phyloP scores from a whole-genome alignment of 306 rosid species.

The Medicago truncatula region MtrunA17r5.0-ANR NC_053045.1:2425001-2425500 shows the following conservation, averaged over 20 bases:
- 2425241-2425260: constrained; percentile 86
- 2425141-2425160: constrained; percentile 92
- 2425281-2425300: constrained; percentile 79
- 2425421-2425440: constrained; percentile 71
- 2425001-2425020: constrained; percentile 85
- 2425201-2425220: constrained; percentile 65
- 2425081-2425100: constrained; percentile 71
- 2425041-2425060: constrained; percentile 80
- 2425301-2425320: constrained; percentile 51
- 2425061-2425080: constrained; percentile 75
- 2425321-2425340: constrained; percentile 70
- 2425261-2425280: constrained; percentile 92
- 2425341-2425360: constrained; percentile 74
- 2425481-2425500: constrained; percentile 61
- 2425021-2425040: constrained; percentile 86
- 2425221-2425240: constrained; percentile 79
- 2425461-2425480: constrained; percentile 90
- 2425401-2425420: constrained; percentile 83
- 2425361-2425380: constrained; percentile 64
- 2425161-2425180: constrained; percentile 78
- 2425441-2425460: constrained; percentile 85
- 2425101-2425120: constrained; percentile 79
- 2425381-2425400: constrained; percentile 78
- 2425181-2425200: constrained; percentile 79
- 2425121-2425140: constrained; percentile 88